phyloP scores from a whole-genome alignment of 1,284 basidiomycete genomes.

The Cryptococcus sp. region DNA sequence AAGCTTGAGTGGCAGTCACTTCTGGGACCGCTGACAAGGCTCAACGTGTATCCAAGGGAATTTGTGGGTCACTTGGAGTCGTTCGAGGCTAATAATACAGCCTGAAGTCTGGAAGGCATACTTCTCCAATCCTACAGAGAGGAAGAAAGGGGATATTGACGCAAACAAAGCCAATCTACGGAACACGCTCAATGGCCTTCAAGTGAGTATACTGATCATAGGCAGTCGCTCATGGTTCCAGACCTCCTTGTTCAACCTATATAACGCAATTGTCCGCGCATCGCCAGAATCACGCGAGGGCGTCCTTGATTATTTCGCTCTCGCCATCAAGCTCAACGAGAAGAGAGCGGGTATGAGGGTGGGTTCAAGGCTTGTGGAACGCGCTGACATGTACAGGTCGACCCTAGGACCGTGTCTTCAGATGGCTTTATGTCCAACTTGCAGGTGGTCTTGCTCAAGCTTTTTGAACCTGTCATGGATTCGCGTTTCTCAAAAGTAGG shows the following conservation, averaged over 20 bases:
- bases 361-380: conserved; percentile 14
- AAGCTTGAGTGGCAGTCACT: conserved; percentile 64
- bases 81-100: conserved; percentile 54
- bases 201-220: conserved; percentile 57
- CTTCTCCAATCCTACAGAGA: conserved; percentile 80
- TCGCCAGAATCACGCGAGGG: conserved; percentile 77
- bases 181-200: conserved; percentile 75
- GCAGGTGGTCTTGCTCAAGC: conserved; percentile 76
- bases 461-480: conserved; percentile 98
- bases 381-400: conserved; percentile 61
- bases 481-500: conserved; percentile 80
- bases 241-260: conserved; percentile 73
- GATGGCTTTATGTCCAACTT: conserved; percentile 94
- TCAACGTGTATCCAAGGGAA: conserved; percentile 81
- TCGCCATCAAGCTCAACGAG: conserved; percentile 72
- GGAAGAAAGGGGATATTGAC: conserved; percentile 72
- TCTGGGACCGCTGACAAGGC: conserved; percentile 76
- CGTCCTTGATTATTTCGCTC: conserved; percentile 81
- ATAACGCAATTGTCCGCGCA: conserved; percentile 83
- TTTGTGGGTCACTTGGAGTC: conserved; percentile 65
- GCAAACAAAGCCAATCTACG: conserved; percentile 80
- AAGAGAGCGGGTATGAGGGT: conserved; percentile 89
- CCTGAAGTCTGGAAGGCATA: conserved; percentile 74
- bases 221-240: conserved; percentile 4
- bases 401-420: conserved; percentile 78